Conservation (phyloP, 2,329 filamentous ascomycete genomes). For the Onygenales sp. region DNA sequence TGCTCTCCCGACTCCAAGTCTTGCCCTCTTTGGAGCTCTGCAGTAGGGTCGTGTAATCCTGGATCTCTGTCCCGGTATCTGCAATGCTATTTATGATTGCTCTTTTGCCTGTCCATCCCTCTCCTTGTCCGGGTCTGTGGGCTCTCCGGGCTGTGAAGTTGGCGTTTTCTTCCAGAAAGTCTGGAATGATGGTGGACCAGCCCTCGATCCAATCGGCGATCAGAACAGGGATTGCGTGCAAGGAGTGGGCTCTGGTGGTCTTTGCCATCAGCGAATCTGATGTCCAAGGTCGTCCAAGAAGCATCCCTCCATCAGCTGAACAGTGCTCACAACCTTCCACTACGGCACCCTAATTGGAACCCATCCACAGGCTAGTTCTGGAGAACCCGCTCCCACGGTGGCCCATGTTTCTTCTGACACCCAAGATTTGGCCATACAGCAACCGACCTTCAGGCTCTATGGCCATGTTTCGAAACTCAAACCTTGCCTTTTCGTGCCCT, state of each 20-base stretch:
- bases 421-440: background rate
- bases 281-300: slow-evolving; percentile 13
- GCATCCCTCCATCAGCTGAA: slow-evolving; percentile 15
- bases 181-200: slow-evolving; percentile 10
- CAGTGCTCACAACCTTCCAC: slow-evolving; percentile 4
- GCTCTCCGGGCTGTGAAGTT: background rate
- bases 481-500: background rate
- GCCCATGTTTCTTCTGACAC: background rate
- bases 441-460: background rate
- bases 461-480: slow-evolving; percentile 4
- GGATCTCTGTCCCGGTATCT: background rate
- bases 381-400: background rate
- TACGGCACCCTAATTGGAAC: background rate
- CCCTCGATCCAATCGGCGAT: slow-evolving; percentile 12
- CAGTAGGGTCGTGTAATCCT: background rate
- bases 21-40: background rate
- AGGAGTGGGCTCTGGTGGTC: slow-evolving; percentile 7
- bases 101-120: too few relatives aligned
- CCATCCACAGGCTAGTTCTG: background rate
- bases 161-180: slow-evolving; percentile 14
- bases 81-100: background rate
- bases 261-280: slow-evolving; percentile 13
- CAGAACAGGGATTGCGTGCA: slow-evolving; percentile 13
- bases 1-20: background rate
- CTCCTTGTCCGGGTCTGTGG: background rate